Base-by-base conservation (phyloP, 2,329 filamentous ascomycete genomes). In the Ceratocystis eucalypticola region DNA sequence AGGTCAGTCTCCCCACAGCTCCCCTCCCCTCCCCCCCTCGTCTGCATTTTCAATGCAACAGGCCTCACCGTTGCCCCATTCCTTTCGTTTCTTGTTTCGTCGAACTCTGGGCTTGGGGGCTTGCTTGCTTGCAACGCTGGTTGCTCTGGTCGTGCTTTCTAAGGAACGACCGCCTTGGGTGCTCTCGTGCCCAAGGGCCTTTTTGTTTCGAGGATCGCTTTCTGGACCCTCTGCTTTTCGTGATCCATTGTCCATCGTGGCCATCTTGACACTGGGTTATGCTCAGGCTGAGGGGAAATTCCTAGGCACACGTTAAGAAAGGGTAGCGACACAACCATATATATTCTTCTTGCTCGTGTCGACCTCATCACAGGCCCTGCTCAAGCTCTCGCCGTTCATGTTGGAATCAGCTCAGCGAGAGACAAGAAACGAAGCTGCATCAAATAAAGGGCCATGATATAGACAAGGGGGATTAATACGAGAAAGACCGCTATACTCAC, bases 41-140 rank as follows among this genome's bases (percentile, higher is more conserved):
- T 41, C 17, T 33, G 28, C n/a, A 22, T 61, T 61, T 61, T 61
- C 3, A n/a, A 44, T 33, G 57, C 30, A 33, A 61, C 57, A 33
- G 17, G 37, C 57, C 68, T 69, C 71, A 68, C 69, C 71, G 69
- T 71, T 71, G 71, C 70, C 71, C 37, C 69, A 71, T 71, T 72
- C 71, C 71, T 69, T 69, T 70, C 69, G 70, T 72, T 71, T 72
- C 70, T 69, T 72, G 72, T 72, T 72, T 73, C 22, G 22, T 25
- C 48, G 7, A 10, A 25, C 48, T 22, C 15, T 25, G 25, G 48
- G 48, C 48, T 12, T 28, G 15, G 48, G 48, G 8, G 5, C 20
- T 3, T 53, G 48, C 10, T 28, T 53, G 48, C 3, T 28, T 53
- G 48, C 48, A 25, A 25, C 25, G 48, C 15, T 53, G 48, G 48